Conservation (phyloP, 2,329 filamentous ascomycete genomes). For the Calonectria pauciramosa region DNA sequence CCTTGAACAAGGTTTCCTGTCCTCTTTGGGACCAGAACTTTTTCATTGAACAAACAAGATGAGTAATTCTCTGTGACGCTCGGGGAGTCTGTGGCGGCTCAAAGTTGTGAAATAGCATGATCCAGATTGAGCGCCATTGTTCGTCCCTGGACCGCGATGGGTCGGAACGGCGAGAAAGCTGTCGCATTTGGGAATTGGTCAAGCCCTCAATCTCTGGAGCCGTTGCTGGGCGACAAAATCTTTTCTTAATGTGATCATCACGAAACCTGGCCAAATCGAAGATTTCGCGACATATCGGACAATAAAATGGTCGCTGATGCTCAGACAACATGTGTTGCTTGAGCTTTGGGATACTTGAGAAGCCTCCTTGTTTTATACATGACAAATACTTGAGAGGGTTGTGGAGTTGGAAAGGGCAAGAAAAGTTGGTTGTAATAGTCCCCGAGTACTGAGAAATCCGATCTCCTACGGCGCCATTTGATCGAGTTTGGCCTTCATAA, state of each 20-base stretch:
- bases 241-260: conserved; percentile 2
- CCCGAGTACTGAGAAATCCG: accelerated
- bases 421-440: not conserved
- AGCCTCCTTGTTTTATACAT: not conserved
- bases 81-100: not conserved
- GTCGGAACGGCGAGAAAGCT: not conserved
- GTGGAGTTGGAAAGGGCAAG: not conserved
- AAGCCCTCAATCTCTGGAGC: not conserved
- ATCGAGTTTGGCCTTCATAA: not conserved
- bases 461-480: not conserved
- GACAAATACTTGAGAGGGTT: not conserved
- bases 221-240: not conserved
- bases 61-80: not conserved
- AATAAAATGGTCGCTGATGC: conserved; percentile 1
- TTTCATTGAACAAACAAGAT: not conserved
- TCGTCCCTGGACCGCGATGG: not conserved
- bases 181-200: not conserved
- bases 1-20: not conserved
- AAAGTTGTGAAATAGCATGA: not conserved
- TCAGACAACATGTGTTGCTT: not conserved
- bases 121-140: conserved; percentile 7
- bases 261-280: not conserved
- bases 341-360: not conserved
- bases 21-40: not conserved
- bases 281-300: not conserved